A percentile compares a stretch with the other conserved stretches of the same genome.
phyloP scores from a whole-genome alignment of 139 green algal genomes.

The Auxenochlorella pyrenoidosa region DNA sequence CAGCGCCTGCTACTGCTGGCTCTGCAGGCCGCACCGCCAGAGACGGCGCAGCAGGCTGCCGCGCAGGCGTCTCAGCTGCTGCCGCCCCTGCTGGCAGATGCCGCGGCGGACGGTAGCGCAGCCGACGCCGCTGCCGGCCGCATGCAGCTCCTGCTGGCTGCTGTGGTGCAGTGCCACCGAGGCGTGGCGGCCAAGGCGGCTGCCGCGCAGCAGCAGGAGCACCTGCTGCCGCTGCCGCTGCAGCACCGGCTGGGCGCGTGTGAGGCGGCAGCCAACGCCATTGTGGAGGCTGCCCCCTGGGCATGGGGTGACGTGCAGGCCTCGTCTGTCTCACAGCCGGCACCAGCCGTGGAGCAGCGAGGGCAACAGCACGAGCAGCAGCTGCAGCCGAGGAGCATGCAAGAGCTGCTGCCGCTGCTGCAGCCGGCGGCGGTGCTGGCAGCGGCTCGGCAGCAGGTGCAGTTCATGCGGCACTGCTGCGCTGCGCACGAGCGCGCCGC shows the following conservation, averaged over 20 bases:
- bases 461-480: constrained; percentile 29
- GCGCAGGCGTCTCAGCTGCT: constrained; percentile 9
- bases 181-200: not conserved
- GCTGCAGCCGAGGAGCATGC: not conserved
- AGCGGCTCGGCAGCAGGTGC: constrained; percentile 26
- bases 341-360: not conserved
- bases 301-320: not conserved
- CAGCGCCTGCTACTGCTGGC: constrained; percentile 27
- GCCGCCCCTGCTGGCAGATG: constrained; percentile 17
- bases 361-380: constrained; percentile 7
- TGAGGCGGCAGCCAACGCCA: not conserved
- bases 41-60: constrained; percentile 14
- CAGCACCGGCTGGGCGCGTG: constrained; percentile 17
- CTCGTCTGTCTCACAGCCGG: not conserved
- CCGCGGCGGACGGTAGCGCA: not conserved
- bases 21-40: not conserved
- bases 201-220: constrained; percentile 8
- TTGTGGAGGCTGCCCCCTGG: not conserved
- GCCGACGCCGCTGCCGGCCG: not conserved
- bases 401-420: not conserved
- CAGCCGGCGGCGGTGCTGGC: not conserved
- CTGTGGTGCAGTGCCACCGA: not conserved
- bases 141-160: constrained; percentile 22
- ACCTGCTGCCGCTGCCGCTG: constrained; percentile 30
- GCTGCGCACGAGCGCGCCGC: not conserved